Conservation (phyloP, 768 basidiomycete genomes). For the Clitopilus passeckerianus region DNA sequence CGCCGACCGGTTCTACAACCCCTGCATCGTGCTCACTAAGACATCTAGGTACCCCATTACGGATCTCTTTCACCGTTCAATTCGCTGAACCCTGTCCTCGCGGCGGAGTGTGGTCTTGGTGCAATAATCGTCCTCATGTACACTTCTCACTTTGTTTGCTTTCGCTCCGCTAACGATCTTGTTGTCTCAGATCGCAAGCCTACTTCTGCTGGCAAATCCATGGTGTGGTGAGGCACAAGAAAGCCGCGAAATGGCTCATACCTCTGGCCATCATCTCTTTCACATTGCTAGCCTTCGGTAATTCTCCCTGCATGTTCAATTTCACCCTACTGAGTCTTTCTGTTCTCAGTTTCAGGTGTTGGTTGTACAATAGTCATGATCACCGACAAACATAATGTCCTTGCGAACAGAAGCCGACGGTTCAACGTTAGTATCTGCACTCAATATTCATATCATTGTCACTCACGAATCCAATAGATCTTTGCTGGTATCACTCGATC, state of each 20-base stretch:
- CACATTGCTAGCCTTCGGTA: not conserved
- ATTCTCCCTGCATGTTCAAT: not conserved
- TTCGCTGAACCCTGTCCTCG: slow-evolving; percentile 32
- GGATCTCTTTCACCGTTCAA: slow-evolving; percentile 31
- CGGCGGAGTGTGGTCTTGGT: not conserved
- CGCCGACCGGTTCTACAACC: not conserved
- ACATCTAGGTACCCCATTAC: slow-evolving; percentile 34
- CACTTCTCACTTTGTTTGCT: slow-evolving; percentile 37
- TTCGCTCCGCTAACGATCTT: slow-evolving; percentile 16
- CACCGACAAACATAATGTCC: slow-evolving; percentile 15
- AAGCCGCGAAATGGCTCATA: not conserved
- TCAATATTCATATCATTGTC: not conserved
- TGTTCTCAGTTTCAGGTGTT: not conserved
- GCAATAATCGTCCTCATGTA: slow-evolving; percentile 30
- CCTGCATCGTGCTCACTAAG: not conserved
- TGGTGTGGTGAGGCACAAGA: not conserved
- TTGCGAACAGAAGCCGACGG: slow-evolving; percentile 19
- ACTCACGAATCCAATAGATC: slow-evolving; percentile 18
- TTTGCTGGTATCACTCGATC: slow-evolving; percentile 41
- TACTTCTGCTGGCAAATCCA: not conserved
- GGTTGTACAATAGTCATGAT: slow-evolving; percentile 2
- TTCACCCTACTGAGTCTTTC: not conserved
- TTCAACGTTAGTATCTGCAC: slow-evolving; percentile 21
- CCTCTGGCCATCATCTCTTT: not conserved
- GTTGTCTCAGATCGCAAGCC: not conserved